phyloP scores from a whole-genome alignment of 345 rosid species.

The Pistacia atlantica region DNA sequence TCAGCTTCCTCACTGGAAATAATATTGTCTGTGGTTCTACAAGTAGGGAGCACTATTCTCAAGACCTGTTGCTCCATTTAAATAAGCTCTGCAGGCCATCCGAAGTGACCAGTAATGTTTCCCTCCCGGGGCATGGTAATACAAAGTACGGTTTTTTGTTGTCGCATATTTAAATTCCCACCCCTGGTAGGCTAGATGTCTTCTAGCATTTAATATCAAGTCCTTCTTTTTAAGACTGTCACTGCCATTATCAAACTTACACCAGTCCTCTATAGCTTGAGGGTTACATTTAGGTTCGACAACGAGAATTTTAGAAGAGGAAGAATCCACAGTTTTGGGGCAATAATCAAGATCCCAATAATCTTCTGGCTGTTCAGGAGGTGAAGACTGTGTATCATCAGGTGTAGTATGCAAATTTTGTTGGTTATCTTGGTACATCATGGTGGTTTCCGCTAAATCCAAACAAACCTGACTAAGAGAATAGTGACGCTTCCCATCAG shows the following conservation, averaged over 20 bases:
- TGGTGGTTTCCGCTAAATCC: slow-evolving; percentile 21
- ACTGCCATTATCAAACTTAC: slow-evolving; percentile 7
- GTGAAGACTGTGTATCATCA: slow-evolving; percentile 13
- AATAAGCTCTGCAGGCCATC: slow-evolving; percentile 42
- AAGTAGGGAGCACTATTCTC: slow-evolving; percentile 16
- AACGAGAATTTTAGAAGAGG: slow-evolving; percentile 8
- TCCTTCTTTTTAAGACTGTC: neutral
- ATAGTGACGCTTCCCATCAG: slow-evolving; percentile 45
- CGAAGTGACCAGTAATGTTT: slow-evolving; percentile 42
- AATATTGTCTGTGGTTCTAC: slow-evolving; percentile 7
- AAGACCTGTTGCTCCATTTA: slow-evolving; percentile 18
- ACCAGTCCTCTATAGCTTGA: slow-evolving; percentile 48
- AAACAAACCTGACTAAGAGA: slow-evolving; percentile 62
- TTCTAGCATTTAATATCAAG: slow-evolving; percentile 40
- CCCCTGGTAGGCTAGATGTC: slow-evolving; percentile 52
- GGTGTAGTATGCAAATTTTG: neutral
- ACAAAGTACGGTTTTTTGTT: slow-evolving; percentile 26
- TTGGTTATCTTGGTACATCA: slow-evolving; percentile 20
- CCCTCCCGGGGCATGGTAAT: slow-evolving; percentile 42
- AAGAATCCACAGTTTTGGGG: slow-evolving; percentile 19
- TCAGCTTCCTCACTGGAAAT: slow-evolving; percentile 15
- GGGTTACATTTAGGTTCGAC: slow-evolving; percentile 45
- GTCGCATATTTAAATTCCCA: slow-evolving; percentile 35
- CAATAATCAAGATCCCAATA: slow-evolving; percentile 4
- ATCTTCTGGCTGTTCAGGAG: slow-evolving; percentile 12